Evolutionary conservation across 148 eudicot genomes (phyloP).

Genomic region (Polygonum maritimum): DNA sequence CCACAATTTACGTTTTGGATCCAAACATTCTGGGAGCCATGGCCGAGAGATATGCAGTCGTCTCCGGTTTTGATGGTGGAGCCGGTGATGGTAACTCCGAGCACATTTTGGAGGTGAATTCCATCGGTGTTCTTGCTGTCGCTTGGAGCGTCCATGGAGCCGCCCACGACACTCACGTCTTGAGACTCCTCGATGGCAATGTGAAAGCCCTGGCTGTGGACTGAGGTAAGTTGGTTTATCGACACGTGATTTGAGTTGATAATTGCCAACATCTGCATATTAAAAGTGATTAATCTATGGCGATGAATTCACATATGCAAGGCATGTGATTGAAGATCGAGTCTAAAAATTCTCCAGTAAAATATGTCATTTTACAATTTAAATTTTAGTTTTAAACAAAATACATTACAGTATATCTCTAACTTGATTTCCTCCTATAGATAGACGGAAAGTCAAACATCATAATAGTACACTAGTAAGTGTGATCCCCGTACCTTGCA

Average conservation of each 20-base stretch:
- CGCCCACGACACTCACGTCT: constrained; percentile 18
- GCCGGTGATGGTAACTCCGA: constrained; percentile 16
- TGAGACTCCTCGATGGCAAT: constrained; percentile 21
- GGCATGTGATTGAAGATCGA: not conserved
- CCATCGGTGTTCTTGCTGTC: constrained; percentile 63
- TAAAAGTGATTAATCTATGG: too few species aligned
- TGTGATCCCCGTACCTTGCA: too few species aligned
- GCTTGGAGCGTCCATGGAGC: constrained; percentile 20
- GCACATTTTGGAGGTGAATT: constrained; percentile 26
- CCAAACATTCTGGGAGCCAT: constrained; percentile 26
- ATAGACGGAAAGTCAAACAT: too few species aligned
- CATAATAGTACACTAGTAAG: too few species aligned
- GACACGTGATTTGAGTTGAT: constrained; percentile 29
- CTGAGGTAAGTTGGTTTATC: constrained; percentile 26
- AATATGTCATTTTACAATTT: too few species aligned
- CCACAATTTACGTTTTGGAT: constrained; percentile 39
- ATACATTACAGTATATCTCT: too few species aligned
- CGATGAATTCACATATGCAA: too few species aligned
- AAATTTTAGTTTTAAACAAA: too few species aligned
- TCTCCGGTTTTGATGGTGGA: constrained; percentile 41
- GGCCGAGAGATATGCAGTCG: constrained; percentile 55
- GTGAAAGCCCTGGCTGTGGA: constrained; percentile 51
- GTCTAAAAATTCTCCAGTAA: too few species aligned
- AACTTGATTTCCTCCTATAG: too few species aligned
- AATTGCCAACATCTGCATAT: constrained; percentile 20